phyloP scores from a whole-genome alignment of 192 early-diverging fungal genomes.

The Borealophlyctis nickersoniae region DNA sequence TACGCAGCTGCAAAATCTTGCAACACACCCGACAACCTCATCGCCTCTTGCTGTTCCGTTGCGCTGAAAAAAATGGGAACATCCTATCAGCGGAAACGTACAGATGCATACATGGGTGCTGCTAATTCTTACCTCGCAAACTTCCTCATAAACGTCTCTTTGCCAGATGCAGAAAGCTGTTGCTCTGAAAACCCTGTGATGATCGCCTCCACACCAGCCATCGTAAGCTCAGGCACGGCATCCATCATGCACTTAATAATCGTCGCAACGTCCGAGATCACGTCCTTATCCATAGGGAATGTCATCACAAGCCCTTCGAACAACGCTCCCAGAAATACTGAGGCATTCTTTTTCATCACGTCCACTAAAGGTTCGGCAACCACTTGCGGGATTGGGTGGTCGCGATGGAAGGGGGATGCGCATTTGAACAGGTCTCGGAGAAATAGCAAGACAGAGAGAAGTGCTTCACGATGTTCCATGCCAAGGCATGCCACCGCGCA shows the following conservation, averaged over 20 bases:
- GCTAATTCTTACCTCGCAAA: constrained; percentile 52
- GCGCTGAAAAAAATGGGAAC: constrained; percentile 33
- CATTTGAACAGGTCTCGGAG: constrained; percentile 8
- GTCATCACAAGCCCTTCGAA: constrained; percentile 55
- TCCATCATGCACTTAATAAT: constrained; percentile 45
- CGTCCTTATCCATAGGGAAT: constrained; percentile 54
- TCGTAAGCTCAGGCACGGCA: constrained; percentile 44
- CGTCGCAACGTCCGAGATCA: constrained; percentile 54
- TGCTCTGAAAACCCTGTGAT: constrained; percentile 43
- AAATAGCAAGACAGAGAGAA: constrained; percentile 24
- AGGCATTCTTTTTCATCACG: constrained; percentile 40
- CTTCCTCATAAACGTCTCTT: constrained; percentile 49
- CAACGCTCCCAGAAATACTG: constrained; percentile 38
- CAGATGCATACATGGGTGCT: too few species aligned
- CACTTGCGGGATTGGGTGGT: constrained; percentile 13
- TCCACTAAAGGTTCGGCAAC: constrained; percentile 35
- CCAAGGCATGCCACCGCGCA: constrained; percentile 61
- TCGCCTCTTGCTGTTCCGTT: constrained; percentile 48
- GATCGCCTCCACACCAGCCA: constrained; percentile 46
- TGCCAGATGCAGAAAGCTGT: constrained; percentile 42
- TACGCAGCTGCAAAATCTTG: constrained; percentile 58
- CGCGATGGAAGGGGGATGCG: constrained; percentile 16
- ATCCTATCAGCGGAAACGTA: not conserved
- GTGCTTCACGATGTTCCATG: constrained; percentile 28
- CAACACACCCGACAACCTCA: constrained; percentile 47